Evolutionary conservation across 2,329 filamentous ascomycete species (phyloP).

Genomic region (Beauveria pseudobassiana): DNA sequence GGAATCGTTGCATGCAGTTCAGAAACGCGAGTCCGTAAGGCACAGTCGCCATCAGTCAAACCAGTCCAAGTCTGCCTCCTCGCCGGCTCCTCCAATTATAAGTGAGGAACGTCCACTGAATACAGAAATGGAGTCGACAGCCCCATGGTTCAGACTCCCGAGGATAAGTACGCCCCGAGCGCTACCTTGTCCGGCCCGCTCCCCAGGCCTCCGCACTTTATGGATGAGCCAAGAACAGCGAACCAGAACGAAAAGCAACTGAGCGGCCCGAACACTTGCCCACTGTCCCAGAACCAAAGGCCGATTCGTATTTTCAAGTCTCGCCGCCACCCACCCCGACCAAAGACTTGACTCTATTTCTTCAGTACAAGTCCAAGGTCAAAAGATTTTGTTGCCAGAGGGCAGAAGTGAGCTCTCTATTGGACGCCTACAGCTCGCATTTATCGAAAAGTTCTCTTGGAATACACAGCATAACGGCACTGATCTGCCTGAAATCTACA

Average conservation of each 20-base stretch:
- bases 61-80: constrained; percentile 36
- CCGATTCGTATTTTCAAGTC: constrained; percentile 49
- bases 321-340: constrained; percentile 56
- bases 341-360: constrained; percentile 86
- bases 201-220: constrained; percentile 29
- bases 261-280: neutral
- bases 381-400: constrained; percentile 90
- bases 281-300: constrained; percentile 35
- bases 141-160: constrained; percentile 46
- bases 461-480: constrained; percentile 91
- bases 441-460: constrained; percentile 99
- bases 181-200: constrained; percentile 54
- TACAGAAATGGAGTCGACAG: constrained; percentile 12
- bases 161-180: constrained; percentile 54
- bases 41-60: constrained; percentile 42
- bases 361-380: constrained; percentile 95
- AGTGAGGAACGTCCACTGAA: constrained; percentile 47
- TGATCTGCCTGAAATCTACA: constrained; percentile 94
- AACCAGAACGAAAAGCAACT: constrained; percentile 3
- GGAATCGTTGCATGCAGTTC: constrained; percentile 70
- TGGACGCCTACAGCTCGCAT: constrained; percentile 83
- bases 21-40: constrained; percentile 43
- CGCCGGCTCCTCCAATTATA: constrained; percentile 53
- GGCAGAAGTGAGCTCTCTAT: constrained; percentile 80
- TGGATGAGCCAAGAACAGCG: constrained; percentile 5